Evolutionary conservation across 1,284 basidiomycete genomes (phyloP).

Genomic region (Pholiota adiposa): DNA sequence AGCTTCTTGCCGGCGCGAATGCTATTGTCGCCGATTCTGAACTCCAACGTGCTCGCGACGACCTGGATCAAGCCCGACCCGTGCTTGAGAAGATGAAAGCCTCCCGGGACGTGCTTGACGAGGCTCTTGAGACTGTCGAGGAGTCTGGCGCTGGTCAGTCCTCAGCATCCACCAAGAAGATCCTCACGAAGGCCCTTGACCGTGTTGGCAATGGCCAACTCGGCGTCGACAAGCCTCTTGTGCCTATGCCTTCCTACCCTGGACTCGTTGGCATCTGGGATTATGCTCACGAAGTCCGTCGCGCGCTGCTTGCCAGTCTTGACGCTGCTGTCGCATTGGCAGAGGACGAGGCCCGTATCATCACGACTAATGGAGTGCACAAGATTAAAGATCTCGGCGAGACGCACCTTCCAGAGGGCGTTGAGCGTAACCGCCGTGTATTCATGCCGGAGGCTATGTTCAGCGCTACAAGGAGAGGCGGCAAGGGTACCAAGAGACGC

Average conservation of each 20-base stretch:
- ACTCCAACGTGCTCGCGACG: conserved; percentile 73
- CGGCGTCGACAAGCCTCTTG: conserved; percentile 51
- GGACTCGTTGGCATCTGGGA: conserved; percentile 89
- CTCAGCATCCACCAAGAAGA: conserved; percentile 57
- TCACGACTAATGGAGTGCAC: conserved; percentile 74
- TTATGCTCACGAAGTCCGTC: conserved; percentile 87
- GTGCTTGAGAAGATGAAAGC: conserved; percentile 87
- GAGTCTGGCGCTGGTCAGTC: conserved; percentile 72
- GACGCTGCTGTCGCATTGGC: conserved; percentile 83
- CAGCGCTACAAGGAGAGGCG: conserved; percentile 53
- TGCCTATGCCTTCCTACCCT: conserved; percentile 83
- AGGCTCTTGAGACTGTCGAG: conserved; percentile 80
- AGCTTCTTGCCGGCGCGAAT: conserved; percentile 88
- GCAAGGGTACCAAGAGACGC: conserved; percentile 52
- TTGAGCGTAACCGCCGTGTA: conserved; percentile 80
- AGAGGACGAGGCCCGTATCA: conserved; percentile 82
- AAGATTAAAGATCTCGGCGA: conserved; percentile 77
- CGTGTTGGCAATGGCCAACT: conserved; percentile 79
- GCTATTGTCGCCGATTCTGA: conserved; percentile 84
- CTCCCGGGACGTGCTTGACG: conserved; percentile 77
- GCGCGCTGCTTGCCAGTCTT: conserved; percentile 78
- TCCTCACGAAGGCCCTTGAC: conserved; percentile 77
- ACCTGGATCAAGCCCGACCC: conserved; percentile 78
- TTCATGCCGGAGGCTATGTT: conserved; percentile 99
- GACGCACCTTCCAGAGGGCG: conserved; percentile 79